Percentiles rank a stretch among this genome's conserved stretches.
Evolutionary conservation across 805 yeast genomes (phyloP).

Genomic region (Barnettozyma sucrosica): DNA sequence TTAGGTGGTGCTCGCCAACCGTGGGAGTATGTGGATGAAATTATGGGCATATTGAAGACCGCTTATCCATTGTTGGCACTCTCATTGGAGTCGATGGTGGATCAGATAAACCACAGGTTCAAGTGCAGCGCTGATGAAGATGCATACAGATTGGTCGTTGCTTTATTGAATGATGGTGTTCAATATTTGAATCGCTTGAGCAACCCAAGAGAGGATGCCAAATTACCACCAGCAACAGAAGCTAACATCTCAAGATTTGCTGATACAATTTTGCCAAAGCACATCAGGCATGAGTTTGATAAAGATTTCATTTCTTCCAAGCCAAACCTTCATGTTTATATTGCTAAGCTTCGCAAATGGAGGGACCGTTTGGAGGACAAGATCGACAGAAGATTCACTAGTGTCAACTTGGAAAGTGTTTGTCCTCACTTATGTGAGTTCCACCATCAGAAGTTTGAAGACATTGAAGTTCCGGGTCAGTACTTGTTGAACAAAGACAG

Average conservation of each 20-base stretch:
- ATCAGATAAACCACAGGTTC: constrained; percentile 90
- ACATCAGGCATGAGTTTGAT: constrained; percentile 84
- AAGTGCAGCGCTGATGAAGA: constrained; percentile 94
- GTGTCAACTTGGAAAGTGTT: constrained; percentile 78
- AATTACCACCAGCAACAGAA: constrained; percentile 86
- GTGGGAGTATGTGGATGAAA: constrained; percentile 89
- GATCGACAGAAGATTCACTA: constrained; percentile 75
- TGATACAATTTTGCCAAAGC: constrained; percentile 85
- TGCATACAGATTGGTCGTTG: constrained; percentile 89
- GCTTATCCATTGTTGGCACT: constrained; percentile 92
- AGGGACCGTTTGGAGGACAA: constrained; percentile 88
- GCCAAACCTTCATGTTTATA: constrained; percentile 85
- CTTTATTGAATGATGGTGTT: constrained; percentile 87
- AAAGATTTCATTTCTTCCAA: constrained; percentile 81
- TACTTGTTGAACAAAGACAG: constrained; percentile 83
- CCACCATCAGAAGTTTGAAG: constrained; percentile 98
- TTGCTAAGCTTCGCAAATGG: constrained; percentile 83
- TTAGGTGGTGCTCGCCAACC: constrained; percentile 54
- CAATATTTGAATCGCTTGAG: constrained; percentile 83
- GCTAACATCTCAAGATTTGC: constrained; percentile 85
- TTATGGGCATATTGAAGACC: constrained; percentile 91
- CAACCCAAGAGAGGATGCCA: constrained; percentile 82
- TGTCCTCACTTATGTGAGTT: constrained; percentile 95
- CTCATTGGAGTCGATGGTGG: constrained; percentile 90
- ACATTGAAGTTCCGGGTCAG: constrained; percentile 96